Evolutionary conservation across 164 flowering plant genomes (phyloP).

Genomic region (Vitis labrusca): DNA sequence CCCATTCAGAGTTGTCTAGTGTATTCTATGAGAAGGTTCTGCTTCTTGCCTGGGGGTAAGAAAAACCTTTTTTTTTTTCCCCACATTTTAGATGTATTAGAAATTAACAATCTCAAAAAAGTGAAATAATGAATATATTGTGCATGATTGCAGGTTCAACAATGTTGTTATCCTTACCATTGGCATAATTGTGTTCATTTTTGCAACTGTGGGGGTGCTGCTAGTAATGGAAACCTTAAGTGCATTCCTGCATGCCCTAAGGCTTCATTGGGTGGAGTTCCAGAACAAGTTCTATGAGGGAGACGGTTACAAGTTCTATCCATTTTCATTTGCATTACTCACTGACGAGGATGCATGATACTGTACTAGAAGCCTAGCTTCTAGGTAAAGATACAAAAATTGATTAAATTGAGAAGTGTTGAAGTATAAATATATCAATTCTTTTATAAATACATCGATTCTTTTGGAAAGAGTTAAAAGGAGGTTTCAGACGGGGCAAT

Average conservation of each 20-base stretch:
- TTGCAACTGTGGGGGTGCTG: slow-evolving; percentile 50
- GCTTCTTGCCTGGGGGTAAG: slow-evolving; percentile 91
- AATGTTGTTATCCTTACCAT: slow-evolving; percentile 30
- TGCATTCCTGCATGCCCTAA: slow-evolving; percentile 91
- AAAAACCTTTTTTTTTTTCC: neutral
- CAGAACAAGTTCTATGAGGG: slow-evolving; percentile 94
- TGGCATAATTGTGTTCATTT: slow-evolving; percentile 40
- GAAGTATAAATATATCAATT: slow-evolving; percentile 11
- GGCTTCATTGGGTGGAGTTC: slow-evolving; percentile 98
- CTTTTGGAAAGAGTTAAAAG: too few species aligned
- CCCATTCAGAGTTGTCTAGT: slow-evolving; percentile 88
- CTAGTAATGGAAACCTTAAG: slow-evolving; percentile 94
- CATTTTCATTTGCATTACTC: slow-evolving; percentile 66
- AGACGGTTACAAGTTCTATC: slow-evolving; percentile 82
- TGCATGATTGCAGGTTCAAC: slow-evolving; percentile 36
- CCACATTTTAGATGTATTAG: neutral
- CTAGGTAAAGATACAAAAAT: slow-evolving; percentile 1
- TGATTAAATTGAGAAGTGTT: neutral
- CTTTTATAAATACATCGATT: neutral
- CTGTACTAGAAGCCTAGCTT: neutral
- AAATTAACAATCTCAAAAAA: neutral
- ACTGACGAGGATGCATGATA: slow-evolving; percentile 62
- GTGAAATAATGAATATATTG: neutral
- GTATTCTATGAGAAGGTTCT: slow-evolving; percentile 96
- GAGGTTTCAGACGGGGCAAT: too few species aligned